Evolutionary conservation across 2,329 filamentous ascomycete genomes (phyloP).

Genomic region (Ceratocystis eucalypticola): DNA sequence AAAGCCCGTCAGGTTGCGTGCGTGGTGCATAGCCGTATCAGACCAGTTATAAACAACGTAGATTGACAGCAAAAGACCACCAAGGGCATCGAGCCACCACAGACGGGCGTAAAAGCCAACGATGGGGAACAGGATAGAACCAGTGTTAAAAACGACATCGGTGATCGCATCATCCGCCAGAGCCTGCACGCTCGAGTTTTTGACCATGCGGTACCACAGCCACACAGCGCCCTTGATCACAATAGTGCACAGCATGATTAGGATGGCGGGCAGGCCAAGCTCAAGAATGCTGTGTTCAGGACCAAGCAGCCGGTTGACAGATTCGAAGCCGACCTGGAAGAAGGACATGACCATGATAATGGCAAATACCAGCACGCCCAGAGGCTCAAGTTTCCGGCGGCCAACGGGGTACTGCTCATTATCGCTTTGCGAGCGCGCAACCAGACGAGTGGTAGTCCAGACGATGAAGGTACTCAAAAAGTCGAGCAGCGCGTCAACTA

Average conservation of each 20-base stretch:
- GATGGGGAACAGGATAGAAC: constrained; percentile 77
- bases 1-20: constrained; percentile 67
- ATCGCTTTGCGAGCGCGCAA: constrained; percentile 50
- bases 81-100: constrained; percentile 75
- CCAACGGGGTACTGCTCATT: constrained; percentile 69
- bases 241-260: constrained; percentile 70
- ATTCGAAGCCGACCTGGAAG: constrained; percentile 61
- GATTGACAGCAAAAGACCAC: constrained; percentile 62
- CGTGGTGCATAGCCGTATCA: constrained; percentile 58
- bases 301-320: constrained; percentile 48
- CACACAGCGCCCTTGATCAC: constrained; percentile 71
- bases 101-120: constrained; percentile 60
- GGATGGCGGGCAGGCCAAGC: constrained; percentile 56
- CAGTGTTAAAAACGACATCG: constrained; percentile 81
- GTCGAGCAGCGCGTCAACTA: constrained; percentile 68
- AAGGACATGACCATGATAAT: constrained; percentile 81
- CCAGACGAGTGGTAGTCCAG: constrained; percentile 62
- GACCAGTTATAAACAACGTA: constrained; percentile 74
- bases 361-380: constrained; percentile 69
- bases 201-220: constrained; percentile 77
- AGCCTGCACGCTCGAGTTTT: constrained; percentile 74
- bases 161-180: constrained; percentile 48
- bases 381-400: constrained; percentile 59
- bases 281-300: constrained; percentile 55
- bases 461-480: constrained; percentile 73